These are phyloP conservation scores for Plectosphaerella cucumerina DNA, from an alignment of 2,329 filamentous ascomycete genomes.

Conservation along the genomic window DNA sequence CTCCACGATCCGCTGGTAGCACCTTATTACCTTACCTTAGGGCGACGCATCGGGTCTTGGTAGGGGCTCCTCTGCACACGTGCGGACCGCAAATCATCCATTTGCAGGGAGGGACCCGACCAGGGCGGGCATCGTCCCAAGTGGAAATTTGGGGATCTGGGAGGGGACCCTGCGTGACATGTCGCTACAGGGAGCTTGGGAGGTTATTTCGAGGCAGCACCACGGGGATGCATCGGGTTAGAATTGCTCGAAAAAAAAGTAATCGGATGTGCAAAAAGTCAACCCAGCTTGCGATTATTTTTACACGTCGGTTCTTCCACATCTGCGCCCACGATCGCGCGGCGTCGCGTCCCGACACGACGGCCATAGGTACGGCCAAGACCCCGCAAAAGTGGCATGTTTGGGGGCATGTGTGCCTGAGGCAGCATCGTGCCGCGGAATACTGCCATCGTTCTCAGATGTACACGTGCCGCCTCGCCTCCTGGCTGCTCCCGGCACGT, in stretches of 20 bases:
- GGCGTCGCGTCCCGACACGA: not conserved
- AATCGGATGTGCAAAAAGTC: not conserved
- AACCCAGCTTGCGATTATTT: not conserved
- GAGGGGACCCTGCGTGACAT: not conserved
- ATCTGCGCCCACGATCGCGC: not conserved
- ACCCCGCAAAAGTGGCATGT: not conserved
- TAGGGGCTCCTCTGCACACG: not conserved
- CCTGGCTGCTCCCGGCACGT: slow-evolving; percentile 4
- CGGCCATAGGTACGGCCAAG: not conserved
- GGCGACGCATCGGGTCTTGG: no score
- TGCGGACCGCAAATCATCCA: not conserved
- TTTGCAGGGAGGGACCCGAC: not conserved
- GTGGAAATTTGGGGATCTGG: not conserved
- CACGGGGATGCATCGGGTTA: not conserved
- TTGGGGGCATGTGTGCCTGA: slow-evolving; percentile 7
- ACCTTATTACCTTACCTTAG: no score
- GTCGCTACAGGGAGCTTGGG: not conserved
- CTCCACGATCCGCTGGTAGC: not conserved
- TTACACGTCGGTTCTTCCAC: not conserved
- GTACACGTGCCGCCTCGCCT: slow-evolving; percentile 6
- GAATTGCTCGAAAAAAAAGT: not conserved
- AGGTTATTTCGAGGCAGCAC: not conserved
- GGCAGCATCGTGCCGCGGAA: slow-evolving; percentile 10
- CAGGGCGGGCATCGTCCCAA: not conserved
- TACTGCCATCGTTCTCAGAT: slow-evolving; percentile 10